phyloP scores from a whole-genome alignment of 805 yeast species.

The Ogataea corticis region DNA sequence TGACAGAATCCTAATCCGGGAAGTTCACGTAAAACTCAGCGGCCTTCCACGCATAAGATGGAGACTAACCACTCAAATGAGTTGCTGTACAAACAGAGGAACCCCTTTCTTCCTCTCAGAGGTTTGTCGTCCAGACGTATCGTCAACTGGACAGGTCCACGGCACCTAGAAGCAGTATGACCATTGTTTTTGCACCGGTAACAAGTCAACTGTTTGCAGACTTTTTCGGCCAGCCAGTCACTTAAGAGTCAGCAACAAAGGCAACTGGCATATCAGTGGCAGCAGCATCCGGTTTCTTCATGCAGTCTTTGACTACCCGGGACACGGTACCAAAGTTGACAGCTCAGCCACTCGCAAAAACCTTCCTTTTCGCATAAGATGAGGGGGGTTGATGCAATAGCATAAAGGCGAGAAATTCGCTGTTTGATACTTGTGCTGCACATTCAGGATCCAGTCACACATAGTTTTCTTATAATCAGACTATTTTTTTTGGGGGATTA shows the following conservation, averaged over 20 bases:
- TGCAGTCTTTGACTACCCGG: neutral
- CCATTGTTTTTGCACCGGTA: conserved; percentile 1
- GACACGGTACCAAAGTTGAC: neutral
- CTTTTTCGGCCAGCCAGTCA: neutral
- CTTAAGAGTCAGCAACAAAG: neutral
- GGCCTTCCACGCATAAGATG: too few relatives aligned
- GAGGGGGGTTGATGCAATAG: neutral
- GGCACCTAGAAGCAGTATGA: conserved; percentile 1
- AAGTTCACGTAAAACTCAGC: neutral
- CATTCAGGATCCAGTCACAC: too few relatives aligned
- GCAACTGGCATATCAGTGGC: neutral
- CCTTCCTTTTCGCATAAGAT: neutral
- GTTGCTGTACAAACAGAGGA: too few relatives aligned
- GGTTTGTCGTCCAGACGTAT: too few relatives aligned
- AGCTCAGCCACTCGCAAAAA: neutral
- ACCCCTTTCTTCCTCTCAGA: too few relatives aligned
- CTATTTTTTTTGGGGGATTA: neutral
- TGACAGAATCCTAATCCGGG: neutral
- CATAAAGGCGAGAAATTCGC: too few relatives aligned
- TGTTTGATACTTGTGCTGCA: too few relatives aligned
- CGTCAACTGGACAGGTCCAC: neutral
- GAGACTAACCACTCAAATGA: too few relatives aligned
- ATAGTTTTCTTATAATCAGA: neutral
- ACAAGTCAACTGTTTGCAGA: neutral
- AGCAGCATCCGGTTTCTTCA: neutral